A percentile compares a stretch with the other conserved stretches of the same genome.
Conservation (phyloP, 192 early-diverging fungal genomes). For the Lobosporangium transversale region DNA sequence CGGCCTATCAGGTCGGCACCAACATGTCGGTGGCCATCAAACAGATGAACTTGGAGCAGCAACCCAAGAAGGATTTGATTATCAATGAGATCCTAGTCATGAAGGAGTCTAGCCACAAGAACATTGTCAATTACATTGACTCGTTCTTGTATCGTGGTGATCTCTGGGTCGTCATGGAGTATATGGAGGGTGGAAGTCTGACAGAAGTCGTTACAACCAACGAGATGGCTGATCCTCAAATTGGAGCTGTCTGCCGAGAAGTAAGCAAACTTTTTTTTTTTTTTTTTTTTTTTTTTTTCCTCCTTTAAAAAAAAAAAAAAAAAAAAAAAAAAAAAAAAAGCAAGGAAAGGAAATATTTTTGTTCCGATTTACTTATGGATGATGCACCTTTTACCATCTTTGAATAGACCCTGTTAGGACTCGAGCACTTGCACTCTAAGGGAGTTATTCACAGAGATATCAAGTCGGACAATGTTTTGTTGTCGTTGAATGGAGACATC, state of each 20-base stretch:
- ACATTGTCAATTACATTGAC: slow-evolving; percentile 90
- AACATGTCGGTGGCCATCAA: slow-evolving; percentile 89
- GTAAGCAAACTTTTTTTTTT: slow-evolving; percentile 30
- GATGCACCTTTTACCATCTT: slow-evolving; percentile 4
- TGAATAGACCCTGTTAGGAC: slow-evolving; percentile 69
- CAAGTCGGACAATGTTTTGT: slow-evolving; percentile 85
- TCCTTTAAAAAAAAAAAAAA: too few relatives aligned
- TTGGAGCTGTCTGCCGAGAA: slow-evolving; percentile 82
- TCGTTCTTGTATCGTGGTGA: slow-evolving; percentile 80
- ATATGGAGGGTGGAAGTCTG: slow-evolving; percentile 89
- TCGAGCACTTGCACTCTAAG: slow-evolving; percentile 77
- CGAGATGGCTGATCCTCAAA: slow-evolving; percentile 83
- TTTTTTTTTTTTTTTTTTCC: too few relatives aligned
- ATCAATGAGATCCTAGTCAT: slow-evolving; percentile 94
- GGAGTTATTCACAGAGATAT: slow-evolving; percentile 89
- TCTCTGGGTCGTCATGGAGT: slow-evolving; percentile 93
- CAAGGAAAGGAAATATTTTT: too few relatives aligned
- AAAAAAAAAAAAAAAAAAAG: too few relatives aligned
- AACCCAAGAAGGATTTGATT: slow-evolving; percentile 96
- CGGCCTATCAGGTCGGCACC: slow-evolving; percentile 74
- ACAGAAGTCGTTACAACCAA: slow-evolving; percentile 85
- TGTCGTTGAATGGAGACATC: slow-evolving; percentile 72
- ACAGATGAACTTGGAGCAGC: slow-evolving; percentile 95
- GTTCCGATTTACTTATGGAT: too few relatives aligned
- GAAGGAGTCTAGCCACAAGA: slow-evolving; percentile 82